Evolutionary conservation across 192 early-diverging fungal genomes (phyloP), one percentile per base, ranked within the genome.

Genomic region (Mortierella claussenii): DNA sequence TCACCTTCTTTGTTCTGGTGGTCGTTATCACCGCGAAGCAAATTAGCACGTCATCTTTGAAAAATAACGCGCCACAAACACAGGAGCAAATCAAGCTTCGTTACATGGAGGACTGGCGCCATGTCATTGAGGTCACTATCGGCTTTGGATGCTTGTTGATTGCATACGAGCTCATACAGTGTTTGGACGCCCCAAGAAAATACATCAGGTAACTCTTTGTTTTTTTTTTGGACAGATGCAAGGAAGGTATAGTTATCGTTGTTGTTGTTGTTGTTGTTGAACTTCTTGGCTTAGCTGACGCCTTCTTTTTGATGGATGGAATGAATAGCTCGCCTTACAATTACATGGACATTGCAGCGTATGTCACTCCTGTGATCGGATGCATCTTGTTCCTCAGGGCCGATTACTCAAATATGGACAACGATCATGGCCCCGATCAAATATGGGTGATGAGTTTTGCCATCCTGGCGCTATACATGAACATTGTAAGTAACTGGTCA

Each of bases 401-500:
- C 0, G 33, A 9, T 1, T 11, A 3, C n/a, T 8, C 9, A 24
- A 24, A 1, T 46, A 12, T 18, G 9, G 42, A 27, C 1, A 11
- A 28, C 28, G 49, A 49, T 10, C 2, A 36, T 1, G 60, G 60
- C 33, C 60, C 60, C 20, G 9, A 31, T 23, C 73, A 76, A 21
- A 60, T 76, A 9, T 60, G 64, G 59, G 52, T 76, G 4, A 46
- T 76, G 65, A 76, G 73, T 50, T 76, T 76, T 37, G 48, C 52
- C 15, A 67, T 76, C 32, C 21, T 76, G 23, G 43, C 47, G 23
- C 53, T 76, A 0, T 76, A 76, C 21, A 43, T 76, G 46, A 76
- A 76, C 21, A 76, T 76, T 67, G 73, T 76, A 76, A 67, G 71
- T 28, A 21, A n/a, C n/a, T n/a, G n/a, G n/a, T n/a, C n/a, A n/a